Percentiles rank a stretch among this genome's conserved stretches.
Conservation (phyloP, 2,329 filamentous ascomycete species). For the Rhexocercosporidium sp. region DNA sequence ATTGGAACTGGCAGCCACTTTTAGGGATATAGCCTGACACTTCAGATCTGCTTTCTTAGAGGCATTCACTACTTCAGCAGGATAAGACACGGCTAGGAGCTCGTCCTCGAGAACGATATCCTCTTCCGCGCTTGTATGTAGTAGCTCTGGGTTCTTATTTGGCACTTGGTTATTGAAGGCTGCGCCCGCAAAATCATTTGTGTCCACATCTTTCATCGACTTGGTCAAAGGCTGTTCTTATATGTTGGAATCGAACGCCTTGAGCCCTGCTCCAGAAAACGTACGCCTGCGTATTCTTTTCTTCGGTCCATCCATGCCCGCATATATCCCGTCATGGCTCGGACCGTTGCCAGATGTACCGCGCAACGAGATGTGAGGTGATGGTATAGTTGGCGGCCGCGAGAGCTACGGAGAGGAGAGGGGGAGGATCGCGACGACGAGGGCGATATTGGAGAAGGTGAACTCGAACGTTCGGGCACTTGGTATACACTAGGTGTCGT, state of each 20-base stretch:
- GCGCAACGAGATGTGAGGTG: neutral
- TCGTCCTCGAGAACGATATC: neutral
- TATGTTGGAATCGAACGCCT: slow-evolving; percentile 31
- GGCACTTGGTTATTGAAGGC: neutral
- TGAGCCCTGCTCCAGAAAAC: too few relatives aligned
- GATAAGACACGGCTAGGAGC: neutral
- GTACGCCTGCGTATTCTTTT: neutral
- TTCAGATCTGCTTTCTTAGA: too few relatives aligned
- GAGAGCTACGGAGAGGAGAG: neutral
- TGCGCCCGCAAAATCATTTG: neutral
- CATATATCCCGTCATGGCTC: neutral
- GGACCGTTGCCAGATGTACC: neutral
- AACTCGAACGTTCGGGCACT: neutral
- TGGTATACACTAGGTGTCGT: neutral
- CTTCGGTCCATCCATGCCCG: neutral
- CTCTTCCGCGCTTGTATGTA: neutral
- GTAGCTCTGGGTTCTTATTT: neutral
- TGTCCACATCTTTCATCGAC: slow-evolving; percentile 33
- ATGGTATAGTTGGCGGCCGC: neutral
- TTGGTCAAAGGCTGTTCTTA: slow-evolving; percentile 47
- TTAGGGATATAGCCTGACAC: too few relatives aligned
- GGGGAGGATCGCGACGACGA: neutral
- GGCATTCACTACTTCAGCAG: neutral
- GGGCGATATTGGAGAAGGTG: neutral
- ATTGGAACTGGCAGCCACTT: too few relatives aligned